Evolutionary conservation across 805 yeast genomes (phyloP).

Genomic region (Wickerhamomyces bovis): DNA sequence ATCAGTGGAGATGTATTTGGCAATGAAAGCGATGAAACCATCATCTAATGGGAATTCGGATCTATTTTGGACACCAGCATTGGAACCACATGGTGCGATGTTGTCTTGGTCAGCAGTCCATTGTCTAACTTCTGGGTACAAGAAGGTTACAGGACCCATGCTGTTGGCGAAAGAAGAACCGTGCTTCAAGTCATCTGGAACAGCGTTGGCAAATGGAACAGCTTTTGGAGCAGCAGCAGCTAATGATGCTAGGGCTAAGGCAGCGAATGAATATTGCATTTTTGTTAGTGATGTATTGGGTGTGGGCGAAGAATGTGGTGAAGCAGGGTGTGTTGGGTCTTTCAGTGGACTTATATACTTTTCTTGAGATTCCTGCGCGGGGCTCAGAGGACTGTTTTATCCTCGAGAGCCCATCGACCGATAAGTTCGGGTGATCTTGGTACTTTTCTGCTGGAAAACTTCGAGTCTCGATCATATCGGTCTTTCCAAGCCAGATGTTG

Average conservation of each 20-base stretch:
- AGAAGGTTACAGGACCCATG: slow-evolving; percentile 26
- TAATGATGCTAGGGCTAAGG: slow-evolving; percentile 13
- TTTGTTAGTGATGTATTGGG: not conserved
- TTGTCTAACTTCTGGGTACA: slow-evolving; percentile 38
- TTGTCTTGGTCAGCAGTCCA: slow-evolving; percentile 42
- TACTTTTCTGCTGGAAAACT: not conserved
- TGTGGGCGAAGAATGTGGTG: not conserved
- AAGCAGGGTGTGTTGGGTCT: not conserved
- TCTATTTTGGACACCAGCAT: slow-evolving; percentile 31
- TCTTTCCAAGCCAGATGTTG: not conserved
- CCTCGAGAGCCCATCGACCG: not conserved
- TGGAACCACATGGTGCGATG: slow-evolving; percentile 42
- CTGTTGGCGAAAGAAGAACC: slow-evolving; percentile 21
- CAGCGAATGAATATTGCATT: slow-evolving; percentile 9
- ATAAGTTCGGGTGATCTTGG: not conserved
- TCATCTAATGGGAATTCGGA: slow-evolving; percentile 40
- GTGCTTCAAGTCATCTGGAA: slow-evolving; percentile 16
- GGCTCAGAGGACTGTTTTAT: not conserved
- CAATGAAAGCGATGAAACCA: slow-evolving; percentile 41
- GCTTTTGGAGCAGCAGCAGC: slow-evolving; percentile 21
- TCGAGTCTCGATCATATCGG: not conserved
- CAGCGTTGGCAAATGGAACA: slow-evolving; percentile 15
- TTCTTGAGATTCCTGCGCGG: not conserved
- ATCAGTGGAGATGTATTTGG: slow-evolving; percentile 35
- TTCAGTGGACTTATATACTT: not conserved